Percentiles rank a stretch among this genome's conserved stretches.
These are phyloP conservation scores for Termitomyces sp. DNA, from an alignment of 768 basidiomycete species.

Conservation along the genomic window DNA sequence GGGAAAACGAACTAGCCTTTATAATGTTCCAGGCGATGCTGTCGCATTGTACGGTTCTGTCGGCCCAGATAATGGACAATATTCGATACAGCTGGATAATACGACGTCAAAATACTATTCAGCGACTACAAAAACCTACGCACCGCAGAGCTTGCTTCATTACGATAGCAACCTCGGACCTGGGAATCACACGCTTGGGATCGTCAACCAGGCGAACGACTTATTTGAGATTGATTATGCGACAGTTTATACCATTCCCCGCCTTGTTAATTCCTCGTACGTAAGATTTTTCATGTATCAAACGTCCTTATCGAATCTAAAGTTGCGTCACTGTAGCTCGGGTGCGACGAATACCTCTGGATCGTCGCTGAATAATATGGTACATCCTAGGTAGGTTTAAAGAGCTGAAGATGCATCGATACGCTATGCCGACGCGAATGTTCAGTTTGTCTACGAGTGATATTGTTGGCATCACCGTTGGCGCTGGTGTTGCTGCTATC, in stretches of 20 bases:
- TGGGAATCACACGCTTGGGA: not conserved
- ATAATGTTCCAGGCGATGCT: not conserved
- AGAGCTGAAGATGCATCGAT: not conserved
- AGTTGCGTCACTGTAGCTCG: not conserved
- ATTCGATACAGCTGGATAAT: conserved; percentile 2
- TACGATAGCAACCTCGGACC: not conserved
- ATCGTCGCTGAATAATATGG: not conserved
- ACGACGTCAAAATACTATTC: not conserved
- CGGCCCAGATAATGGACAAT: conserved; percentile 4
- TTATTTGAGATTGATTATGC: not conserved
- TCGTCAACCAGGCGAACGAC: conserved; percentile 1
- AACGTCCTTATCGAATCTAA: not conserved
- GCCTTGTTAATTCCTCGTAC: not conserved
- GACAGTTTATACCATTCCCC: not conserved
- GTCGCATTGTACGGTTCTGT: conserved; percentile 8
- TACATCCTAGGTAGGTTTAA: not conserved
- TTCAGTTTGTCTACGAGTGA: not conserved
- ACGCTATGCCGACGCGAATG: not conserved
- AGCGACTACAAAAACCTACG: not conserved
- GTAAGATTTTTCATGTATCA: not conserved
- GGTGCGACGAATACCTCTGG: not conserved
- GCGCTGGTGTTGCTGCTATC: not conserved
- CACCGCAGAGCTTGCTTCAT: not conserved
- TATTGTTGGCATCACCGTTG: not conserved
- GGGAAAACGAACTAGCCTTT: not conserved